Percentiles rank a stretch among this genome's conserved stretches.
These are phyloP conservation scores for Pseudoturritis turrita DNA, from an alignment of 345 rosid species.

Conservation along the genomic window DNA sequence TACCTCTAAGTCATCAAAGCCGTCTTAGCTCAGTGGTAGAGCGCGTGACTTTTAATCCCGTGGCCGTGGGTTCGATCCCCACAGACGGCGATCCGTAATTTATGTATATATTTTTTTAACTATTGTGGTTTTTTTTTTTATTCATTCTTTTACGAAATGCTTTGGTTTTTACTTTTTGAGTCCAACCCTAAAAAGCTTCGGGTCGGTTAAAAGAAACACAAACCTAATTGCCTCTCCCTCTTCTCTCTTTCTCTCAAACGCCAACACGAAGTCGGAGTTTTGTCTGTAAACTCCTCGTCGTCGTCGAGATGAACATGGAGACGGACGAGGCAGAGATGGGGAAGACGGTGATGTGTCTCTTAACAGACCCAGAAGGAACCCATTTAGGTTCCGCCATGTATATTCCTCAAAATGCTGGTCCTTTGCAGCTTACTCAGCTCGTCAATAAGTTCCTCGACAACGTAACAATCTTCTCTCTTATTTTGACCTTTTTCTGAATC, in stretches of 20 bases:
- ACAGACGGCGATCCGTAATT: too few species aligned
- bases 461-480: constrained; percentile 34
- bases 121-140: too few species aligned
- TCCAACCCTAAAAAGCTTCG: neutral
- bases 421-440: constrained; percentile 76
- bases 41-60: too few species aligned
- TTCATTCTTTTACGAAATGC: too few species aligned
- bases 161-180: too few species aligned
- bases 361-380: constrained; percentile 78
- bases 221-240: neutral
- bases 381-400: constrained; percentile 66
- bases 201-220: neutral
- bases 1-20: too few species aligned
- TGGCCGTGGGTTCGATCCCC: too few species aligned
- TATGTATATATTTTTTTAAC: too few species aligned
- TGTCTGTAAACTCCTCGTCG: neutral
- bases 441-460: constrained; percentile 78
- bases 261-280: neutral
- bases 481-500: neutral
- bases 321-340: constrained; percentile 27
- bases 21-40: too few species aligned
- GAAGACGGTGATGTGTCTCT: constrained; percentile 73
- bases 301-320: constrained; percentile 37
- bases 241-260: neutral
- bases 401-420: constrained; percentile 79